Evolutionary conservation across 345 rosid species (phyloP).

Genomic region (Cardamine resedifolia): DNA sequence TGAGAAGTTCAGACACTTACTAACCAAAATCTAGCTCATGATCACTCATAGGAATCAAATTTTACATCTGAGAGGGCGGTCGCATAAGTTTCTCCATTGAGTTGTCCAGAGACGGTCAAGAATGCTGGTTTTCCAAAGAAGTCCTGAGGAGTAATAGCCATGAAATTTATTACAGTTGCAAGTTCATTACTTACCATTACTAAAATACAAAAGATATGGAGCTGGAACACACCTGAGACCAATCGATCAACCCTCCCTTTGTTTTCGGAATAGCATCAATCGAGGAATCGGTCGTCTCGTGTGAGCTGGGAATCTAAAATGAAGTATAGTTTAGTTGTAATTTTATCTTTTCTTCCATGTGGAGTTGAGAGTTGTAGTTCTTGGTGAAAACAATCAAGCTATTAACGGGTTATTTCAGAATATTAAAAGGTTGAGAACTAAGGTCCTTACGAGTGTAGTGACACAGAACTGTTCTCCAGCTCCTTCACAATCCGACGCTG

Average conservation of each 20-base stretch:
- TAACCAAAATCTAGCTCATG: conserved; percentile 5
- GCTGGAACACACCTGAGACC: conserved; percentile 73
- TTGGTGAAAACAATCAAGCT: not conserved
- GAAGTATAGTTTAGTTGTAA: conserved; percentile 6
- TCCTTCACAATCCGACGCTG: conserved; percentile 97
- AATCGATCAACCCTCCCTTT: conserved; percentile 75
- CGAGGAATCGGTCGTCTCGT: conserved; percentile 54
- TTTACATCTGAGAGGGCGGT: conserved; percentile 94
- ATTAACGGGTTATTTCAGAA: not conserved
- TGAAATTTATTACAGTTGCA: conserved; percentile 13
- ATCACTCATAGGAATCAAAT: conserved; percentile 19
- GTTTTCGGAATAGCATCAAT: conserved; percentile 72
- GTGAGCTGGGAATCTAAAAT: conserved; percentile 76
- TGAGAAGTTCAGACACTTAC: not conserved
- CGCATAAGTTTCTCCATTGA: conserved; percentile 96
- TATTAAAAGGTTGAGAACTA: conserved; percentile 11
- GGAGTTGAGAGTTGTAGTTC: not conserved
- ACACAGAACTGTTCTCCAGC: conserved; percentile 99
- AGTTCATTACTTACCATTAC: not conserved
- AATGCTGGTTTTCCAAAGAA: conserved; percentile 97
- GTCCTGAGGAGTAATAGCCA: conserved; percentile 51
- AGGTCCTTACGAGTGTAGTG: conserved; percentile 78
- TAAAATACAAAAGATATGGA: conserved; percentile 6
- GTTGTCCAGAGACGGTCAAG: conserved; percentile 98
- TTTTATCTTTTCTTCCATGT: not conserved